Evolutionary conservation across 495 filamentous ascomycete species (phyloP), one percentile per base, ranked within the genome.

Genomic region (Tricharina praecox): DNA sequence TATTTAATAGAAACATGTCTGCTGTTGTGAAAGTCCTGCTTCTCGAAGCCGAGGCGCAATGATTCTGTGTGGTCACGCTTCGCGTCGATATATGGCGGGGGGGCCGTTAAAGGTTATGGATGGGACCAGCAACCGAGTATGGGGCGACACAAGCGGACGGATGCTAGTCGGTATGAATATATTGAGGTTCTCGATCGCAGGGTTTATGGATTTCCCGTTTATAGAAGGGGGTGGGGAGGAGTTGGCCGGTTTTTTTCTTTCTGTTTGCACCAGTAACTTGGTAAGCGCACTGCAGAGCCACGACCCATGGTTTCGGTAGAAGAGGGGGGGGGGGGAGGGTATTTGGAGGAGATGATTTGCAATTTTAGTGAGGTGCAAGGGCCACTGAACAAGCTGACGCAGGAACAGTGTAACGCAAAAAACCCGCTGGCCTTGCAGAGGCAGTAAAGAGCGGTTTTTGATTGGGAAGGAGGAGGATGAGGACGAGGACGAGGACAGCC

Each of bases 381-480:
- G 18, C 34, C 34, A 37, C 34, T 9, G 16, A 18, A 18, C 34
- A 37, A 8, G 34, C 34, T 37, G 34, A 37, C 8, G 34, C 16
- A n/a, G n/a, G n/a, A n/a, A 8, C 16, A 37, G 34, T 43, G 20
- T 21, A 43, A 8, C 13, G 19, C n/a, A n/a, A n/a, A n/a, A 8
- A 39, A 39, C 11, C 16, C 19, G 19, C 36, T 43, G 3, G 18
- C 21, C 39, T 43, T 43, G 39, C 50, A 52, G 49, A 52, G 41
- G 48, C 34, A 44, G 47, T 50, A n/a, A n/a, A n/a, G n/a, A n/a
- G n/a, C n/a, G n/a, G n/a, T n/a, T n/a, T n/a, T 51, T 39, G 50
- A 54, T 54, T 55, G 47, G 51, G 48, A 55, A 54, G 50, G 51
- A 50, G 47, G 47, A 53, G 50, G 44, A 45, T 51, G 47, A 50